Evolutionary conservation across 78 protist genomes (phyloP).

Genomic region (Polysphondylium violaceum): DNA sequence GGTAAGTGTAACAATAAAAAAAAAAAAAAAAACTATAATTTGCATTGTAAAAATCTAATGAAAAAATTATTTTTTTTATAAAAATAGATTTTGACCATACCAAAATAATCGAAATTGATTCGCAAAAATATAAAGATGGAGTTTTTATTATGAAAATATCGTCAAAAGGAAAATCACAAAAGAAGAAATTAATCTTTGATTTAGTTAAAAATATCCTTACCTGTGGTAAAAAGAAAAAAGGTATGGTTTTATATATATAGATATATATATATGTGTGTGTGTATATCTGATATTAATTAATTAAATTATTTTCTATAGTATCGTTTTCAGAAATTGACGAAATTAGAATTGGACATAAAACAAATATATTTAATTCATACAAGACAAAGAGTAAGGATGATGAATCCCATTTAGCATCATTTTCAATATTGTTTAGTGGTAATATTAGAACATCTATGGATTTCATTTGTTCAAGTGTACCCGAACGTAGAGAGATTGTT

Average conservation of each 20-base stretch:
- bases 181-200: slow-evolving; percentile 25
- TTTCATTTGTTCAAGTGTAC: slow-evolving; percentile 33
- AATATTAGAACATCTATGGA: slow-evolving; percentile 49
- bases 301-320: neutral
- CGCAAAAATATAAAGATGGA: slow-evolving; percentile 18
- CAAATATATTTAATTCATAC: slow-evolving; percentile 39
- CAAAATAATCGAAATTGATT: neutral
- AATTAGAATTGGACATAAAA: slow-evolving; percentile 77
- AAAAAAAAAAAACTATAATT: neutral
- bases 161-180: slow-evolving; percentile 25
- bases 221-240: slow-evolving; percentile 41
- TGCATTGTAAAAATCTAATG: neutral
- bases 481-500: slow-evolving; percentile 23
- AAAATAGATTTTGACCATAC: slow-evolving; percentile 20
- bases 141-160: slow-evolving; percentile 14
- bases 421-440: slow-evolving; percentile 59
- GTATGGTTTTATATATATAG: neutral
- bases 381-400: neutral
- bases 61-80: neutral
- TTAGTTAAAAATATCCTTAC: slow-evolving; percentile 13
- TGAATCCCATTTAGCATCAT: slow-evolving; percentile 13
- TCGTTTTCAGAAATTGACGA: slow-evolving; percentile 64
- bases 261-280: neutral
- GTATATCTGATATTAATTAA: neutral
- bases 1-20: neutral